phyloP scores from a whole-genome alignment of 495 filamentous ascomycete genomes.

The Hypomontagnella submonticulosa region DNA sequence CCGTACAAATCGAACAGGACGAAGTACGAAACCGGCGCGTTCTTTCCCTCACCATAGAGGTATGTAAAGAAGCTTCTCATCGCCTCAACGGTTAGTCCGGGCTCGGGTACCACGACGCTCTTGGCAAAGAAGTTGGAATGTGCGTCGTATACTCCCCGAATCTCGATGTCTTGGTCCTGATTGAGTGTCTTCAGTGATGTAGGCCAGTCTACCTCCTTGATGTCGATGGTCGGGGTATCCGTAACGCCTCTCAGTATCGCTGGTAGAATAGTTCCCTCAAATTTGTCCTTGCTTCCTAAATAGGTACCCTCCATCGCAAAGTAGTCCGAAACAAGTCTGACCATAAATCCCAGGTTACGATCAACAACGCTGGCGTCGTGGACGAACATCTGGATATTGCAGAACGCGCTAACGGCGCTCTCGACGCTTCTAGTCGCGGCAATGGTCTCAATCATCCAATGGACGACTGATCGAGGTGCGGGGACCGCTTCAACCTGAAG shows the following conservation, averaged over 20 bases:
- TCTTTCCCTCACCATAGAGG: conserved; percentile 21
- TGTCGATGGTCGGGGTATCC: conserved; percentile 11
- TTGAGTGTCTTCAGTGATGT: conserved; percentile 44
- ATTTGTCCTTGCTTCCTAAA: conserved; percentile 39
- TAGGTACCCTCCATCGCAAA: conserved; percentile 53
- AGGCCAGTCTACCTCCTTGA: conserved; percentile 43
- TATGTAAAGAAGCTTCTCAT: conserved; percentile 54
- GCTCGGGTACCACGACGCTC: conserved; percentile 48
- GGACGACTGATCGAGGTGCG: conserved; percentile 60
- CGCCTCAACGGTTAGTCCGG: conserved; percentile 36
- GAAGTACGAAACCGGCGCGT: conserved; percentile 48
- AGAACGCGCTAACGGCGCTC: conserved; percentile 43
- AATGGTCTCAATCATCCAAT: conserved; percentile 50
- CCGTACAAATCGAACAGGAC: conserved; percentile 61
- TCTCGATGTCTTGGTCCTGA: conserved; percentile 42
- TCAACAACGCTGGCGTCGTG: conserved; percentile 45
- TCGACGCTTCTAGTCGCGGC: conserved; percentile 35
- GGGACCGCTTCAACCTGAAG: conserved; percentile 64
- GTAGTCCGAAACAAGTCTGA: conserved; percentile 46
- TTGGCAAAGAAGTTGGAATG: conserved; percentile 63
- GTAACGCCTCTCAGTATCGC: conserved; percentile 43
- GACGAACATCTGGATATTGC: conserved; percentile 49
- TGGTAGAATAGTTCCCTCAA: conserved; percentile 44
- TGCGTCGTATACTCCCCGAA: conserved; percentile 41
- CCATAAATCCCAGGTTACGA: conserved; percentile 46